Conservation (phyloP, 2,329 filamentous ascomycete genomes). For the Reticulascus tulasneorum region DNA sequence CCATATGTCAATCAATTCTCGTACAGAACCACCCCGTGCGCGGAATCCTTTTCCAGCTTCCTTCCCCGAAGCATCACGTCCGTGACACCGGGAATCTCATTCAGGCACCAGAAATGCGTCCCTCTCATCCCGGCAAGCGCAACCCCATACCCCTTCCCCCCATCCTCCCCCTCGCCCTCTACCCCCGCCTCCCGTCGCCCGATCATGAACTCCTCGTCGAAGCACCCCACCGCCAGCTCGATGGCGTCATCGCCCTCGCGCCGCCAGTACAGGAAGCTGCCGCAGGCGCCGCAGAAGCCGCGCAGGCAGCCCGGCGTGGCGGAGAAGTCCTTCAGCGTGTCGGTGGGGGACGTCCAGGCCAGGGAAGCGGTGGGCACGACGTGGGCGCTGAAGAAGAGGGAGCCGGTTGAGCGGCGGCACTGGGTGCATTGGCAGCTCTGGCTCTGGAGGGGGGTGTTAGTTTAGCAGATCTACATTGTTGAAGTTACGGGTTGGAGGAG, state of each 20-base stretch:
- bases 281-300: constrained; percentile 45
- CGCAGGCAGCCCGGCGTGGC: constrained; percentile 36
- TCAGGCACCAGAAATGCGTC: constrained; percentile 38
- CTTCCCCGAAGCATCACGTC: constrained; percentile 28
- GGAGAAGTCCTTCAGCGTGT: constrained; percentile 33
- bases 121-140: constrained; percentile 32
- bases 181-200: no score
- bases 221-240: constrained; percentile 35
- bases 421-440: constrained; percentile 51
- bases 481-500: neutral
- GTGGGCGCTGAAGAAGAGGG: constrained; percentile 39
- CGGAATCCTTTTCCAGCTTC: constrained; percentile 2
- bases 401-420: constrained; percentile 47
- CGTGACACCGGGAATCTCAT: constrained; percentile 44
- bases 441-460: constrained; percentile 24
- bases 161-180: constrained; percentile 9
- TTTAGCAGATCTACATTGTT: neutral
- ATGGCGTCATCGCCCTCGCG: constrained; percentile 23
- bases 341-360: neutral
- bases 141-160: constrained; percentile 26
- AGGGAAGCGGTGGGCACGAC: constrained; percentile 22
- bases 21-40: neutral
- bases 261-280: constrained; percentile 44
- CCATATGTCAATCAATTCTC: neutral
- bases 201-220: constrained; percentile 39